phyloP scores from a whole-genome alignment of 805 yeast species.

The Candida berthetii region DNA sequence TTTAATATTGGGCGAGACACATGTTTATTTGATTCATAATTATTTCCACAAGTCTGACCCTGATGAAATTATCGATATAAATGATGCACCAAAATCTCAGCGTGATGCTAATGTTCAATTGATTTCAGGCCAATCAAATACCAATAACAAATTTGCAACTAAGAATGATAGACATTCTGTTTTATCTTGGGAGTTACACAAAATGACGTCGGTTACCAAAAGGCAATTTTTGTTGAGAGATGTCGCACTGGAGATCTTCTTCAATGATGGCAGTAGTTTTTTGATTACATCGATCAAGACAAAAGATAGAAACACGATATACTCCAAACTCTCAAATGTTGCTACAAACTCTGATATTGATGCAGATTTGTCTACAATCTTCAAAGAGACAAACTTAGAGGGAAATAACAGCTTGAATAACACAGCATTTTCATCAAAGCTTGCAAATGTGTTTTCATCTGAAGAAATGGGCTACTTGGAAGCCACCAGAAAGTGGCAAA shows the following conservation, averaged over 20 bases:
- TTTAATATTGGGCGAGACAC: slow-evolving; percentile 58
- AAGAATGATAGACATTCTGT: slow-evolving; percentile 35
- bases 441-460: slow-evolving; percentile 39
- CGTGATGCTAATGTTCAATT: slow-evolving; percentile 68
- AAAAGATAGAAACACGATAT: slow-evolving; percentile 49
- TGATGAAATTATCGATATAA: slow-evolving; percentile 56
- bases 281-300: slow-evolving; percentile 58
- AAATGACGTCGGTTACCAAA: slow-evolving; percentile 60
- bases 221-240: slow-evolving; percentile 74
- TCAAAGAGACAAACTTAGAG: slow-evolving; percentile 37
- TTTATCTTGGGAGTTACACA: slow-evolving; percentile 53
- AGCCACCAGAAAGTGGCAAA: slow-evolving; percentile 67
- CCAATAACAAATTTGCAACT: slow-evolving; percentile 15
- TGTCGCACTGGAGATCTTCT: slow-evolving; percentile 74
- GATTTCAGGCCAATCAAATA: slow-evolving; percentile 42
- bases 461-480: slow-evolving; percentile 28
- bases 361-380: slow-evolving; percentile 45
- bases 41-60: slow-evolving; percentile 49
- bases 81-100: slow-evolving; percentile 54
- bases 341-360: slow-evolving; percentile 48
- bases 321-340: slow-evolving; percentile 38
- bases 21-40: slow-evolving; percentile 63
- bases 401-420: slow-evolving; percentile 27
- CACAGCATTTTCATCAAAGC: slow-evolving; percentile 31
- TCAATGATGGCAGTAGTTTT: slow-evolving; percentile 65